Conservation (phyloP, 371 early-diverging fungal genomes). For the Encephalitozoon intestinalis region DNA sequence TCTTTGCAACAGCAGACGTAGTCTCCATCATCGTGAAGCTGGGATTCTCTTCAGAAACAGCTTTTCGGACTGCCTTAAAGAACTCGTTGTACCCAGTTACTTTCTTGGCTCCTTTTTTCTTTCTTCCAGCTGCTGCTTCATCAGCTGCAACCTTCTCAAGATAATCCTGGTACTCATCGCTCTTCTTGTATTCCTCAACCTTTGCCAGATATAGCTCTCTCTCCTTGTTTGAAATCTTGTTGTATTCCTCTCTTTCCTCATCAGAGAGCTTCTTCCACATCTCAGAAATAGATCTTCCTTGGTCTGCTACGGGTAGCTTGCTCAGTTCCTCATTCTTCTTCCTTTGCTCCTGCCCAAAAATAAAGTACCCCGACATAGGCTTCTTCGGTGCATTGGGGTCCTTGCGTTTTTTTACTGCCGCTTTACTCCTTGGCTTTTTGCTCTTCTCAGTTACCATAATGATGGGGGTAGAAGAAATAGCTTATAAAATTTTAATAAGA, state of each 20-base stretch:
- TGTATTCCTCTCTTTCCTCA: constrained; percentile 49
- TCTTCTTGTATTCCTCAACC: constrained; percentile 56
- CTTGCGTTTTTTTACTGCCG: constrained; percentile 51
- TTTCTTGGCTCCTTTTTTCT: constrained; percentile 18
- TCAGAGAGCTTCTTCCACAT: constrained; percentile 48
- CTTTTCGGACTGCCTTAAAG: constrained; percentile 46
- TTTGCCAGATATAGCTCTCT: constrained; percentile 45
- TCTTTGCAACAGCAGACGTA: constrained; percentile 44
- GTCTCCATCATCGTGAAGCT: constrained; percentile 40
- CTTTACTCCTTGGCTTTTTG: constrained; percentile 16
- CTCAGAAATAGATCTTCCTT: constrained; percentile 40
- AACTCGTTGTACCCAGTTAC: constrained; percentile 28
- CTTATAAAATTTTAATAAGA: constrained; percentile 2
- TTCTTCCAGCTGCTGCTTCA: constrained; percentile 31
- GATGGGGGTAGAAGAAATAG: constrained; percentile 18
- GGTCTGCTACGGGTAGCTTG: constrained; percentile 36
- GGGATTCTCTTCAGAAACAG: constrained; percentile 30
- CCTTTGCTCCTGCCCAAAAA: constrained; percentile 53
- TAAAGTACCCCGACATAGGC: constrained; percentile 56
- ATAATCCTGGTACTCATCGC: constrained; percentile 47
- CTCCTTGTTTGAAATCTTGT: constrained; percentile 37
- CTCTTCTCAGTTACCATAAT: constrained; percentile 9
- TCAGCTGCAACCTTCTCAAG: constrained; percentile 50
- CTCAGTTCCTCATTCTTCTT: constrained; percentile 26
- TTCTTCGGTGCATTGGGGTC: constrained; percentile 61